phyloP scores from a whole-genome alignment of 768 basidiomycete genomes.

The Russula griseocarnosa region DNA sequence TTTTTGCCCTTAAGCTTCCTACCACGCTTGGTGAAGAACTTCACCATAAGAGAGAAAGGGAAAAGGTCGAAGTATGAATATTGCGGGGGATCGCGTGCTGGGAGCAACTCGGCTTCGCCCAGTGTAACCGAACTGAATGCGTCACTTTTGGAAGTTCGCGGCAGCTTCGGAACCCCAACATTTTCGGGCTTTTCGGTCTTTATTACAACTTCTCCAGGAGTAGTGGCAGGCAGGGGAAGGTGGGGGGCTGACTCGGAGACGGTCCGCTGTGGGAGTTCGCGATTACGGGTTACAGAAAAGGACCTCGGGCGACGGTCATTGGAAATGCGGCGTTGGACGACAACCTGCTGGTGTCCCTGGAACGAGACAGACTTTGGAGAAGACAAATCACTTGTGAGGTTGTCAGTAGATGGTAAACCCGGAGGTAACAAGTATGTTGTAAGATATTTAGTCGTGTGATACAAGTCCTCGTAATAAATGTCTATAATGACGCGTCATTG shows the following conservation, averaged over 20 bases:
- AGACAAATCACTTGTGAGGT: conserved; percentile 27
- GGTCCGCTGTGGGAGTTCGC: not conserved
- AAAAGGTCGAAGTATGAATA: conserved; percentile 61
- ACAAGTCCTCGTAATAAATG: conserved; percentile 47
- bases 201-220: conserved; percentile 5
- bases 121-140: conserved; percentile 29
- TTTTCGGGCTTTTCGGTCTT: conserved; percentile 9
- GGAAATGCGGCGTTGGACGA: not conserved
- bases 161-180: conserved; percentile 16
- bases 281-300: not conserved
- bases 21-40: conserved; percentile 45
- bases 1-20: conserved; percentile 57
- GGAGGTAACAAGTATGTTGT: conserved; percentile 57
- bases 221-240: conserved; percentile 25
- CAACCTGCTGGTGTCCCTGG: not conserved
- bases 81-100: conserved; percentile 55
- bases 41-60: conserved; percentile 60
- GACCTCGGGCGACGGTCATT: not conserved
- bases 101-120: conserved; percentile 47
- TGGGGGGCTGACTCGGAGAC: conserved; percentile 12
- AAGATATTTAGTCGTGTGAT: conserved; percentile 69
- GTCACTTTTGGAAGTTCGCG: conserved; percentile 13
- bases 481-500: conserved; percentile 9
- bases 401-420: conserved; percentile 42
- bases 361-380: conserved; percentile 7